Evolutionary conservation across 805 yeast species (phyloP).

Genomic region (Tetrapisispora nanseiensis): DNA sequence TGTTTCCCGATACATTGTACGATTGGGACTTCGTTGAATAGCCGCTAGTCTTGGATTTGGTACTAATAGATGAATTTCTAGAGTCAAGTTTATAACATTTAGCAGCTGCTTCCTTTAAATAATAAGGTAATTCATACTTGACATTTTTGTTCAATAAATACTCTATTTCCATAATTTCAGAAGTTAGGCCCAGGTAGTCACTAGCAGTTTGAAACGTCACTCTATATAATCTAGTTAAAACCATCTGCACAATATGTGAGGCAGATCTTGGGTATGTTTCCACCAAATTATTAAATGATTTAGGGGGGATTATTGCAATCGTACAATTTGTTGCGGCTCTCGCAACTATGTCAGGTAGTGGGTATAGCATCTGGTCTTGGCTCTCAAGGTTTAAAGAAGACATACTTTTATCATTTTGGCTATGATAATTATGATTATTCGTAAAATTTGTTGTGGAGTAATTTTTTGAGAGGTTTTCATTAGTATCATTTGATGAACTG

Average conservation of each 20-base stretch:
- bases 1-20: neutral
- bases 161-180: constrained; percentile 74
- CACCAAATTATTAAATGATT: constrained; percentile 65
- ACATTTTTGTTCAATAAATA: constrained; percentile 45
- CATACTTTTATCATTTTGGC: neutral
- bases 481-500: neutral
- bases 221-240: constrained; percentile 72
- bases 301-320: constrained; percentile 83
- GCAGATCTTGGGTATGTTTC: constrained; percentile 77
- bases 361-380: neutral
- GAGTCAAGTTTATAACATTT: neutral
- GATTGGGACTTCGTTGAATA: neutral
- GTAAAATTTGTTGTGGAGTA: neutral
- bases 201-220: constrained; percentile 90
- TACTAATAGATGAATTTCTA: neutral
- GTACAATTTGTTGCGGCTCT: constrained; percentile 69
- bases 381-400: neutral
- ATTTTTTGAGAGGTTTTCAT: neutral
- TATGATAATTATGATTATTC: neutral
- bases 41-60: neutral
- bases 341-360: constrained; percentile 47
- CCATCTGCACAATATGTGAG: constrained; percentile 89
- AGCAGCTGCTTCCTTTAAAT: constrained; percentile 43
- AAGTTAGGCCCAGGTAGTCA: constrained; percentile 72
- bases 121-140: constrained; percentile 47